Evolutionary conservation across 495 filamentous ascomycete genomes (phyloP).

Genomic region (Immersiella caudata): DNA sequence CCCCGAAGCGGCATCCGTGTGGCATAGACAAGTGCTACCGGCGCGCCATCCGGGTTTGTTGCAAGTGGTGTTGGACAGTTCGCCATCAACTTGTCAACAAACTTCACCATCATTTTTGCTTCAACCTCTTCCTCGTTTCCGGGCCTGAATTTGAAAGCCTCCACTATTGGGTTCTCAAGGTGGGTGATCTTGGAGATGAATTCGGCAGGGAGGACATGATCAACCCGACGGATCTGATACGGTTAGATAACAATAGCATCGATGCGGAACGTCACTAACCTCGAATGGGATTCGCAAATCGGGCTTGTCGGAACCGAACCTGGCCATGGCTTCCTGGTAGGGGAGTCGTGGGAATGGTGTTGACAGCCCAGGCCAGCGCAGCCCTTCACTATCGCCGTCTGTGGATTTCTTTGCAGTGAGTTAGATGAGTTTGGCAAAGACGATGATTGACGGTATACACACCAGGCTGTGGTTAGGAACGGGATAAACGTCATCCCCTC

Average conservation of each 20-base stretch:
- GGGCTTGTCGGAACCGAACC: conserved; percentile 89
- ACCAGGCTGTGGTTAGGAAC: conserved; percentile 24
- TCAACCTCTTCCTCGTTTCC: conserved; percentile 16
- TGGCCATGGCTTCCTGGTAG: conserved; percentile 78
- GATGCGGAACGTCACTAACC: conserved; percentile 36
- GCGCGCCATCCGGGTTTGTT: conserved; percentile 67
- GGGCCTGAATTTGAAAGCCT: conserved; percentile 66
- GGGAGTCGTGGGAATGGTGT: conserved; percentile 49
- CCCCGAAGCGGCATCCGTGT: conserved; percentile 70
- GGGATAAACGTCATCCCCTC: conserved; percentile 32
- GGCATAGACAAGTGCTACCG: conserved; percentile 76
- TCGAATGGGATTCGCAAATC: conserved; percentile 66
- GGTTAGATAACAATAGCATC: conserved; percentile 20
- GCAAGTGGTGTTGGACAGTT: conserved; percentile 62
- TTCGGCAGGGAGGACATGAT: conserved; percentile 63
- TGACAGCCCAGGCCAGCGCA: conserved; percentile 21
- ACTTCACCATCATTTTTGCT: conserved; percentile 43
- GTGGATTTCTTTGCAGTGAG: neutral
- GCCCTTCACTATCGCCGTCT: neutral
- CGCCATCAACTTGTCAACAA: conserved; percentile 70
- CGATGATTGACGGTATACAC: neutral
- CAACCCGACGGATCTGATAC: conserved; percentile 63
- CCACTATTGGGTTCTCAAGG: conserved; percentile 64
- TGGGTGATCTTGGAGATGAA: conserved; percentile 72
- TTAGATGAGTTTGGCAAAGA: neutral